Base-by-base conservation (phyloP, 148 eudicot genomes). In the Hydrangea macrophylla region DNA sequence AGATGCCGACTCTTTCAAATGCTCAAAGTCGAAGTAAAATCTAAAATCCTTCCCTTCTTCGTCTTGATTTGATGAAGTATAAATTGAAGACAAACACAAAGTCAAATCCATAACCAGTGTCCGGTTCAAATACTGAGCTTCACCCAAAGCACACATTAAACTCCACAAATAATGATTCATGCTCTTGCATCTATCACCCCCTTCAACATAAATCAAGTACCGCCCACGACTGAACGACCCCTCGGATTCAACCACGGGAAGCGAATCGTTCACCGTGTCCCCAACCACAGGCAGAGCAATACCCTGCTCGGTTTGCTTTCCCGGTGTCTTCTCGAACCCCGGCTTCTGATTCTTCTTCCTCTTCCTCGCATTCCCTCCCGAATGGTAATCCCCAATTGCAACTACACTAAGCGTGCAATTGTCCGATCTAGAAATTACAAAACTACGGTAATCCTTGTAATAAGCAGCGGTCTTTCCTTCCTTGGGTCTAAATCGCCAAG, bases 41-140 rank as follows among this genome's bases (percentile, higher is more conserved):
- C 99, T 84, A 54, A 94, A 94, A 85, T 94, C 97, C 39, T 91
- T 94, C 57, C 97, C 92, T 72, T 94, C 97, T 71, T 91, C 99
- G 18, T 88, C 80, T 59, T 69, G 85, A 27, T 79, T 84, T 1
- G 87, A 81, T 17, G 69, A 76, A n/a, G 90, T 83, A 77, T 94
- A 88, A 48, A 91, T 79, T n/a, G 88, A 85, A 15, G 97, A 84
- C 68, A 91, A 72, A 59, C 99, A 94, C 32, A 94, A 72, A 67
- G 67, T 83, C 74, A 91, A 53, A 73, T 94, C 99, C 92, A 94
- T 88, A 60, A 94, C 78, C 30, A 94, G 79, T 1, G 99, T 94
- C 40, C 97, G 82, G 28, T 94, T 94, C 84, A 94, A 76, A 72
- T 91, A 90, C 77, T 87, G 97, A 51, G 99, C 99, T 81, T 94